phyloP scores from a whole-genome alignment of 176 grass and related monocot genomes.

The Triticum aestivum region DNA sequence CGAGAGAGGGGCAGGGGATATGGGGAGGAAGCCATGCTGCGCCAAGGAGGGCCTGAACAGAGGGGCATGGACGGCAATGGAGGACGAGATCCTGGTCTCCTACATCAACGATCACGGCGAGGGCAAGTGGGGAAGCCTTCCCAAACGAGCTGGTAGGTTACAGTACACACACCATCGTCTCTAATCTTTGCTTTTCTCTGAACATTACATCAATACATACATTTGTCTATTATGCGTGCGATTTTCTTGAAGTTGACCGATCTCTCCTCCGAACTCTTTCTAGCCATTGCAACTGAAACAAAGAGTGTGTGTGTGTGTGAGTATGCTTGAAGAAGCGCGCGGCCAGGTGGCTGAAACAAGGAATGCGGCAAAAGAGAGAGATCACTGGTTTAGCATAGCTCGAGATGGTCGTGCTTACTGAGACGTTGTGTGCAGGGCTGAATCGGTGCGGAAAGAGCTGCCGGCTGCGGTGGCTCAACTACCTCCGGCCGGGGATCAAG shows the following conservation, averaged over 20 bases:
- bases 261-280: neutral
- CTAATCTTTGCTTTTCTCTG: neutral
- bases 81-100: constrained; percentile 49
- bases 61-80: constrained; percentile 55
- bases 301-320: neutral
- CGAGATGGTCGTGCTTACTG: neutral
- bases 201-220: neutral
- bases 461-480: constrained; percentile 86
- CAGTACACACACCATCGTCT: neutral
- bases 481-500: constrained; percentile 69
- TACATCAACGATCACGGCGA: constrained; percentile 53
- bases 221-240: neutral
- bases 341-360: neutral
- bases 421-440: constrained; percentile 50
- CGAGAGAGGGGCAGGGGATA: constrained; percentile 2
- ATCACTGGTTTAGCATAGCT: neutral
- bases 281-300: neutral
- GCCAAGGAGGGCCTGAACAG: constrained; percentile 57
- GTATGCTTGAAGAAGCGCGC: neutral
- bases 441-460: constrained; percentile 98
- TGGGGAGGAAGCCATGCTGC: constrained; percentile 56
- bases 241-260: neutral
- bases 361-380: neutral
- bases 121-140: constrained; percentile 52
- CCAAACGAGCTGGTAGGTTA: constrained; percentile 47